Evolutionary conservation across 1,284 basidiomycete species (phyloP).

Genomic region (Omphalotus olearius): DNA sequence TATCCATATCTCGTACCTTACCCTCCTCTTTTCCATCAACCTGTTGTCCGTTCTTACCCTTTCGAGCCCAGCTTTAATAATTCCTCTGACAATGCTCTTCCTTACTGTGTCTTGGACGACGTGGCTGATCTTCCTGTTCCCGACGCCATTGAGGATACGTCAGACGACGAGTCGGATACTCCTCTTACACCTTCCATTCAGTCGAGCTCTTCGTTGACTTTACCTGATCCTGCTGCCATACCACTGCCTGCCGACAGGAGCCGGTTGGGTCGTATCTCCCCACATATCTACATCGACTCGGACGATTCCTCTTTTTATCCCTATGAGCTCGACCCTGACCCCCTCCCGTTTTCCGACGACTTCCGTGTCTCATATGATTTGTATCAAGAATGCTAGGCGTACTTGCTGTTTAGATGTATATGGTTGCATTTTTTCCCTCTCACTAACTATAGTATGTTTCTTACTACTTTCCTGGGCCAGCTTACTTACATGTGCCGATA

Average conservation of each 20-base stretch:
- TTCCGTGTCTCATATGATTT: constrained; percentile 45
- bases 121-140: constrained; percentile 64
- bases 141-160: constrained; percentile 77
- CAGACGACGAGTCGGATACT: constrained; percentile 76
- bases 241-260: constrained; percentile 48
- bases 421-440: constrained; percentile 8
- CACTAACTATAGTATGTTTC: constrained; percentile 11
- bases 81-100: constrained; percentile 51
- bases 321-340: constrained; percentile 51
- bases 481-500: constrained; percentile 6
- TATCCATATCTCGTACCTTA: constrained; percentile 52
- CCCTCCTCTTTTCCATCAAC: constrained; percentile 51
- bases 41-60: constrained; percentile 45
- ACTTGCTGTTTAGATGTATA: constrained; percentile 18
- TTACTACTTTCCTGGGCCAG: constrained; percentile 9
- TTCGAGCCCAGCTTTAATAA: constrained; percentile 34
- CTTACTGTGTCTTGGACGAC: constrained; percentile 58
- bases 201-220: constrained; percentile 40
- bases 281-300: constrained; percentile 58
- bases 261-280: constrained; percentile 34
- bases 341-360: constrained; percentile 59
- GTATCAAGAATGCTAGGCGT: constrained; percentile 48
- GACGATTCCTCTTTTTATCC: constrained; percentile 57
- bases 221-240: constrained; percentile 45
- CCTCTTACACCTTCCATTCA: constrained; percentile 57